Percentiles rank a stretch among this genome's conserved stretches.
These are phyloP conservation scores for Sclerotiophoma versabilis DNA, from an alignment of 2,329 filamentous ascomycete genomes.

Conservation along the genomic window DNA sequence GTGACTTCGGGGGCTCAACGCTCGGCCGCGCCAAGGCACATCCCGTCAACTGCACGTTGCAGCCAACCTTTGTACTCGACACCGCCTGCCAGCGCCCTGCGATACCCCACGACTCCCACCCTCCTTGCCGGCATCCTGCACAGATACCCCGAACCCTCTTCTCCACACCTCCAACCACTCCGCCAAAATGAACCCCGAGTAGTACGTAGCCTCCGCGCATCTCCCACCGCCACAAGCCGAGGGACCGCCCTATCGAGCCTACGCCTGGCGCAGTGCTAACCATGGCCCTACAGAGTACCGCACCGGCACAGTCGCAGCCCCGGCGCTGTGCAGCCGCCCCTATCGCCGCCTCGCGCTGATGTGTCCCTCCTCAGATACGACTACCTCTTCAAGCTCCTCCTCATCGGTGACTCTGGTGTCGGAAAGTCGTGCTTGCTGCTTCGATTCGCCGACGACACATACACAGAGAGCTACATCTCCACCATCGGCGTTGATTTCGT, in stretches of 20 bases:
- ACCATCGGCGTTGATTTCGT: conserved; percentile 97
- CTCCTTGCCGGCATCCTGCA: conserved; percentile 4
- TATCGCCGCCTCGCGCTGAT: conserved; percentile 30
- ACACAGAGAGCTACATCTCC: conserved; percentile 99
- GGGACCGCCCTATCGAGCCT: conserved; percentile 15
- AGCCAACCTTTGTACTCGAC: conserved; percentile 28
- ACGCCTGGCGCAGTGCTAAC: conserved; percentile 34
- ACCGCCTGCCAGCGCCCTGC: conserved; percentile 35
- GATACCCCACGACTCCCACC: conserved; percentile 31
- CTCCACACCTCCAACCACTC: conserved; percentile 24
- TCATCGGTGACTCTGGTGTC: conserved; percentile 99
- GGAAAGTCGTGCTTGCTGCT: conserved; percentile 99
- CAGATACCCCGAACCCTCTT: conserved; percentile 18
- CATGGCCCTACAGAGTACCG: conserved; percentile 34
- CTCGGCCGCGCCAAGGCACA: conserved; percentile 14
- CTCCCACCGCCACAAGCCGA: conserved; percentile 40
- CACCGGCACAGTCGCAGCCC: not conserved
- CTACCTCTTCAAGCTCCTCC: conserved; percentile 99
- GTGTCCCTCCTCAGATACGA: conserved; percentile 78
- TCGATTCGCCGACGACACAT: conserved; percentile 89
- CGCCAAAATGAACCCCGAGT: conserved; percentile 88
- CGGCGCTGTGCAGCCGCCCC: conserved; percentile 7
- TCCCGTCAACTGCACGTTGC: conserved; percentile 20
- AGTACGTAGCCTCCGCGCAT: conserved; percentile 65
- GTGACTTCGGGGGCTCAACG: conserved; percentile 33